Evolutionary conservation across 2,329 filamentous ascomycete genomes (phyloP).

Genomic region (Penicillium sumatraense): DNA sequence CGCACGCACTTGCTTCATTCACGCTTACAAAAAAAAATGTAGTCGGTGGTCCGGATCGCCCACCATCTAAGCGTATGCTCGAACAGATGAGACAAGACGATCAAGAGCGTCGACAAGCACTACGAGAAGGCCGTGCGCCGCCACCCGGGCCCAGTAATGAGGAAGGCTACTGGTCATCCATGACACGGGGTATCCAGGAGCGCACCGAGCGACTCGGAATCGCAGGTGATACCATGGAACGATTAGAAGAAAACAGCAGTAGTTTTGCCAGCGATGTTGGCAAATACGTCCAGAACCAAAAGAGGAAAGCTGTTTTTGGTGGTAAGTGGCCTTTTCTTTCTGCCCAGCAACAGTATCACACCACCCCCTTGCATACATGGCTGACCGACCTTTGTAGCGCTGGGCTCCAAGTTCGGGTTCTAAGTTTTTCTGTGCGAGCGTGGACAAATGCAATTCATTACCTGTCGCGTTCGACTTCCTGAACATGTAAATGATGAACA

Average conservation of each 20-base stretch:
- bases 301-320: conserved; percentile 79
- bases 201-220: conserved; percentile 84
- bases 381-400: conserved; percentile 33
- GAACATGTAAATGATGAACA: background rate
- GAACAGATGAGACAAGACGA: conserved; percentile 78
- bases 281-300: conserved; percentile 86
- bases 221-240: conserved; percentile 83
- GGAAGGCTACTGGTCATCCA: conserved; percentile 73
- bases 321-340: conserved; percentile 40
- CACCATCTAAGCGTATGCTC: conserved; percentile 85
- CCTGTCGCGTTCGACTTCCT: background rate
- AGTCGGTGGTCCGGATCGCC: conserved; percentile 84
- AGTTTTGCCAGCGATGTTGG: conserved; percentile 86
- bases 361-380: conserved; percentile 24
- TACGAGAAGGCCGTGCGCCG: conserved; percentile 42
- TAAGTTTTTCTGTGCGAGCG: conserved; percentile 24
- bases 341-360: background rate
- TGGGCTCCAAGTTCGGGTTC: conserved; percentile 50
- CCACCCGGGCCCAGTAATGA: conserved; percentile 54
- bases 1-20: background rate
- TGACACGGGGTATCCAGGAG: conserved; percentile 86
- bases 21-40: too few relatives aligned
- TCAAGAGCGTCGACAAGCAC: conserved; percentile 53
- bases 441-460: background rate
- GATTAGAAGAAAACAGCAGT: conserved; percentile 76